Conservation (phyloP, 1,284 basidiomycete species). For the Phlebopus sp. region DNA sequence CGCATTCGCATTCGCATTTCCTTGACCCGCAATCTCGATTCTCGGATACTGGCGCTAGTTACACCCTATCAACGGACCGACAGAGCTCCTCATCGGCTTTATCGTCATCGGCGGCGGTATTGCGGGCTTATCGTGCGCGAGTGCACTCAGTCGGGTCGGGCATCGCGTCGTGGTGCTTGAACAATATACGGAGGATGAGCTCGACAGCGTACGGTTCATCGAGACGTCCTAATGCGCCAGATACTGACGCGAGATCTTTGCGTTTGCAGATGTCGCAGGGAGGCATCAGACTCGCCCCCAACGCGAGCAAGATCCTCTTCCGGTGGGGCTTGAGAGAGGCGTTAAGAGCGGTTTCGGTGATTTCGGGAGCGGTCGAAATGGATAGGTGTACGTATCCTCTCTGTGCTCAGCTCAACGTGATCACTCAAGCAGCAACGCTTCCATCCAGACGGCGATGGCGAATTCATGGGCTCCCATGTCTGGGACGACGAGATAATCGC, state of each 20-base stretch:
- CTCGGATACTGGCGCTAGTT: no score
- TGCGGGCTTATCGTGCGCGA: slow-evolving; percentile 52
- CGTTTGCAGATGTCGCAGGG: slow-evolving; percentile 26
- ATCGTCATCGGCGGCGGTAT: slow-evolving; percentile 51
- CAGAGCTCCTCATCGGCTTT: slow-evolving; percentile 41
- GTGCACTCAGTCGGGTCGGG: slow-evolving; percentile 51
- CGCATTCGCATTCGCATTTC: no score
- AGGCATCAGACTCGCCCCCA: slow-evolving; percentile 52
- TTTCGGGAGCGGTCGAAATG: slow-evolving; percentile 41
- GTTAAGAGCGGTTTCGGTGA: slow-evolving; percentile 35
- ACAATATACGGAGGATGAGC: slow-evolving; percentile 32
- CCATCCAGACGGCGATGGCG: slow-evolving; percentile 45
- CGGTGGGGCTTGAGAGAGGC: slow-evolving; percentile 51
- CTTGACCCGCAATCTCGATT: no score
- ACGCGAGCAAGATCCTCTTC: slow-evolving; percentile 53
- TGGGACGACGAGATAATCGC: slow-evolving; percentile 54
- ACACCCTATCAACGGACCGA: slow-evolving; percentile 11
- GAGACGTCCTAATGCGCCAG: no score
- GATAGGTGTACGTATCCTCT: slow-evolving; percentile 34
- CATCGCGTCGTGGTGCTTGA: slow-evolving; percentile 57
- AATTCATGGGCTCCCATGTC: slow-evolving; percentile 46
- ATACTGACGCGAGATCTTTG: neutral
- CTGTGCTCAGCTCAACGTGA: no score
- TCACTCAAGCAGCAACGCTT: no score
- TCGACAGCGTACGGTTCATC: slow-evolving; percentile 33